Base-by-base conservation (phyloP, 352 stramenopile genomes). In the Phytophthora crassamura region DNA sequence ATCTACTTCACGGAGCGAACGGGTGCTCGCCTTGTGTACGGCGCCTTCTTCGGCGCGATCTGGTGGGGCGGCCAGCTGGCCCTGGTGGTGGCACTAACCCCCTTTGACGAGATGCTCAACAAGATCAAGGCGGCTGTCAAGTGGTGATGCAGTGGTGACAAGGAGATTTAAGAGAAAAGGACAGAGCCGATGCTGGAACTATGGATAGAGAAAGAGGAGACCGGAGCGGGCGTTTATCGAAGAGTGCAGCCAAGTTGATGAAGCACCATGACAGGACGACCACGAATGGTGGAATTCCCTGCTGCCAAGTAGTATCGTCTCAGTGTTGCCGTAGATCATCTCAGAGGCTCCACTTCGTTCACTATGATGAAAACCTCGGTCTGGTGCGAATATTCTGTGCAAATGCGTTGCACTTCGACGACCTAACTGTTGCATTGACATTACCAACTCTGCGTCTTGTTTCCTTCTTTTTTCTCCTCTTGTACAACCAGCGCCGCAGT, bases 1-100 rank as follows among this genome's bases (percentile, higher is more conserved):
- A 72, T 93, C 28, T 88, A 86, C 56, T 54, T 80, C 14, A 88
- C 84, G 4, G 79, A 91, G 32, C 84, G 82, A 14, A 72, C 64
- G 61, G 67, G 52, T 9, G 62, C 72, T 30, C 78, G 79, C 28
- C 36, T 78, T 7, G 66, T 80, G 5, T 91, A 90, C 47, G 84
- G 78, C 30, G 63, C 78, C 6, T 30, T 78, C 35, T 83, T 87
- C 53, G 85, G 85, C 46, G 64, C 75, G 7, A 54, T 81, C 15
- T 75, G 81, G 69, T 75, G 89, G 73, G 65, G 75, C 7, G 47
- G 78, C 11, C 84, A 93, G 64, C 70, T 93, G 32, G 72, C 69
- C 20, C 38, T 84, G 38, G 75, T 86, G 15, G 56, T 90, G 30
- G 64, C 76, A 33, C 78, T 93, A 50, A 89, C 72, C 52, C 88